Conservation (phyloP, 2,329 filamentous ascomycete genomes). For the Curvularia spicifera region DNA sequence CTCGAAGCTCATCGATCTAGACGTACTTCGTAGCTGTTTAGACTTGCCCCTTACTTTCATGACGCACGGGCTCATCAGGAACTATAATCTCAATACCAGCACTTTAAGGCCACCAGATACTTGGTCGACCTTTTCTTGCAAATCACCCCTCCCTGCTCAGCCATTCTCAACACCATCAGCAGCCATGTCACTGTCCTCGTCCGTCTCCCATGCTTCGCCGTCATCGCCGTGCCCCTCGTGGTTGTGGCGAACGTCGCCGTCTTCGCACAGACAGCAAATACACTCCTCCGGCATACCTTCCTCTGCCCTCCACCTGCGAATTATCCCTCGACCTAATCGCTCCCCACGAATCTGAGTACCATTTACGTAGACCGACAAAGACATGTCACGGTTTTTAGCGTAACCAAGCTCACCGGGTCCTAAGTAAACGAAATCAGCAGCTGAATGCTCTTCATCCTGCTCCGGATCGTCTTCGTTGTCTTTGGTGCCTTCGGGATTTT, state of each 20-base stretch:
- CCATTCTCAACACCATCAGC: neutral
- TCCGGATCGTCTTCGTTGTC: conserved; percentile 2
- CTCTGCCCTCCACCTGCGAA: conserved; percentile 4
- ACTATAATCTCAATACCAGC: neutral
- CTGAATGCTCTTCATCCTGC: conserved; percentile 10
- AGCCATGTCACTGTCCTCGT: neutral
- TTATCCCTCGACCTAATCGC: conserved; percentile 3
- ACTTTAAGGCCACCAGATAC: neutral
- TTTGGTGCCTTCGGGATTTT: neutral
- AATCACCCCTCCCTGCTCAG: neutral
- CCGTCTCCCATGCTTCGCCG: neutral
- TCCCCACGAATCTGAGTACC: conserved; percentile 4
- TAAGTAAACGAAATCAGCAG: conserved; percentile 5
- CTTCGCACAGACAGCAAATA: conserved; percentile 10
- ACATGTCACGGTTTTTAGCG: conserved; percentile 10
- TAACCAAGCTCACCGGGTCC: neutral
- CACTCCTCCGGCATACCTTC: conserved; percentile 6
- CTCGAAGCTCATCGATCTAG: neutral
- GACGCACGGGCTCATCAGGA: neutral
- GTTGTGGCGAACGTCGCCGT: neutral
- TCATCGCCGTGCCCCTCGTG: neutral
- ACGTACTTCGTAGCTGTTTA: neutral
- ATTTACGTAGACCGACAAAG: conserved; percentile 8
- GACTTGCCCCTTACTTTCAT: neutral
- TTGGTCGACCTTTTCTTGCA: neutral